These are phyloP conservation scores for Salvia rosmarinus DNA, from an alignment of 257 asterid species.

Conservation along the genomic window DNA sequence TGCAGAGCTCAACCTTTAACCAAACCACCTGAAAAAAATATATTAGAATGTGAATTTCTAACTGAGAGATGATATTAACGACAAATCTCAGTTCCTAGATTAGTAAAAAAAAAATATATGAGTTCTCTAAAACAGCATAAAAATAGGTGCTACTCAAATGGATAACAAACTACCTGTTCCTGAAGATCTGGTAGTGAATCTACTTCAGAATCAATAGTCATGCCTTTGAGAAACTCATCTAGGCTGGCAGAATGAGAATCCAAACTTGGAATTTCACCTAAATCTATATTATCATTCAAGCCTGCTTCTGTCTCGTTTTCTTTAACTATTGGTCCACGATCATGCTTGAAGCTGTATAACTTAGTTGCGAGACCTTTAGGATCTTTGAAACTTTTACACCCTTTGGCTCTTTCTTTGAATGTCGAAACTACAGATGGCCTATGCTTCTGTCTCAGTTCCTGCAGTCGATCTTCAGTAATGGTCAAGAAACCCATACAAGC, in stretches of 20 bases:
- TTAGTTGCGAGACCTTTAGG: conserved; percentile 81
- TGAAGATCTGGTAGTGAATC: conserved; percentile 82
- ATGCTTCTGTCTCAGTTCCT: conserved; percentile 70
- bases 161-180: conserved; percentile 64
- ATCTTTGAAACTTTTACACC: conserved; percentile 56
- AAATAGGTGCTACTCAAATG: conserved; percentile 3
- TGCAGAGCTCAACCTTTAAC: conserved; percentile 87
- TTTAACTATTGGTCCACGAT: conserved; percentile 46
- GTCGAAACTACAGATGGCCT: conserved; percentile 69
- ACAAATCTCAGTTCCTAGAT: conserved; percentile 7
- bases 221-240: conserved; percentile 59
- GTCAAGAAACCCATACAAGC: conserved; percentile 88
- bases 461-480: conserved; percentile 68
- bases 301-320: conserved; percentile 50
- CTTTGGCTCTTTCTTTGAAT: conserved; percentile 69
- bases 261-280: conserved; percentile 33
- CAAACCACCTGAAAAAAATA: conserved; percentile 71
- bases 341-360: conserved; percentile 85
- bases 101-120: neutral
- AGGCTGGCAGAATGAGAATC: conserved; percentile 51
- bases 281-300: conserved; percentile 42
- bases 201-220: conserved; percentile 58
- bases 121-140: conserved; percentile 3
- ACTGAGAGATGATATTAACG: neutral
- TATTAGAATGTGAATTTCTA: conserved; percentile 35